Base-by-base conservation (phyloP, 139 green algal genomes). In the Trebouxia sp. region DNA sequence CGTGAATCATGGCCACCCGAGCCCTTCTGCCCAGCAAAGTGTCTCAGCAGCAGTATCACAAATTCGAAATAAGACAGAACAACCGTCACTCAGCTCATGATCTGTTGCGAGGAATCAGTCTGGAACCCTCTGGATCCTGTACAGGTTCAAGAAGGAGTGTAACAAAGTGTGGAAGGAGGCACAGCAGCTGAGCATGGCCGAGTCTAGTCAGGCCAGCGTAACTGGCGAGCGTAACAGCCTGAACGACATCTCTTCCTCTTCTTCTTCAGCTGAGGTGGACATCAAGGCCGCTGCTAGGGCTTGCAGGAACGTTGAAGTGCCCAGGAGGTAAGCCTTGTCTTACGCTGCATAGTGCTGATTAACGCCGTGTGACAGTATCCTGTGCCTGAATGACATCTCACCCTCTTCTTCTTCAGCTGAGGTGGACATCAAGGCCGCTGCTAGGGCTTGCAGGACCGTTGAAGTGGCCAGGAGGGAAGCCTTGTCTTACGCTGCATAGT, bases 111-210 rank as follows among this genome's bases (percentile, higher is more conserved):
- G n/a, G n/a, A n/a, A n/a, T n/a, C n/a, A n/a, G n/a, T n/a, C n/a
- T n/a, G n/a, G n/a, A n/a, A n/a, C n/a, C n/a, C n/a, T n/a, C n/a
- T n/a, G n/a, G n/a, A n/a, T n/a, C 47, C 42, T 7, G 3, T 72
- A 15, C 11, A 72, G 62, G 32, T 72, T 72, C 11, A 72, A 45
- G 62, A 72, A 30, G 62, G 62, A 72, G 62, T 72, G 62, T 72
- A 35, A 72, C 32, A 72, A 72, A 22, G 62, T 72, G 35, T 72
- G 62, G 62, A 72, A 72, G 62, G 62, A 72, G 62, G 62, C 62
- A 26, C 62, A 43, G 62, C 62, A 72, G 35, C 62, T 72, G 28
- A 72, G 62, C 62, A 72, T 72, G 62, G 62, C 62, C 28, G 62
- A 72, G 62, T 5, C 35, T 14, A 72, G 62, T 35, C 62, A 72